These are phyloP conservation scores for Francoa sonchifolia DNA, from an alignment of 441 rosid genomes.

Conservation along the genomic window DNA sequence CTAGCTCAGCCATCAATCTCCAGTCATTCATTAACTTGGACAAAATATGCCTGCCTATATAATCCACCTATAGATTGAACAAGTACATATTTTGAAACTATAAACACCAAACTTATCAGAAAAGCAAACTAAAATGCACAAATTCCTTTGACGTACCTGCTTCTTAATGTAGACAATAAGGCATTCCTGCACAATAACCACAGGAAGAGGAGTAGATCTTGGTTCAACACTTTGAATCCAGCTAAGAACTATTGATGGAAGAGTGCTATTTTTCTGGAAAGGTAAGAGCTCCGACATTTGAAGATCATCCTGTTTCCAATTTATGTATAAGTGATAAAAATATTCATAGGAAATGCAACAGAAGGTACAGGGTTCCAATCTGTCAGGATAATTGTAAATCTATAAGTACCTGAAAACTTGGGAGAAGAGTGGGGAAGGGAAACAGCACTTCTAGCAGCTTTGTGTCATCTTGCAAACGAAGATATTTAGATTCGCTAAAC, in stretches of 20 bases:
- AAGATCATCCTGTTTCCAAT: slow-evolving; percentile 40
- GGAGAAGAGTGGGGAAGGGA: slow-evolving; percentile 89
- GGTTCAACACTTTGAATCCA: slow-evolving; percentile 64
- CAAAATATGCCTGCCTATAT: slow-evolving; percentile 59
- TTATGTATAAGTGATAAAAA: slow-evolving; percentile 13
- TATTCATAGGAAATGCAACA: slow-evolving; percentile 6
- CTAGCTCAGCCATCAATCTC: slow-evolving; percentile 92
- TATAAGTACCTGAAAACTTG: slow-evolving; percentile 52
- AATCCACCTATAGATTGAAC: slow-evolving; percentile 50
- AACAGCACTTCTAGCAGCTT: slow-evolving; percentile 54
- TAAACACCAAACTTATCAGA: not conserved
- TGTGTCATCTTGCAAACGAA: slow-evolving; percentile 40
- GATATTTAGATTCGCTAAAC: slow-evolving; percentile 44
- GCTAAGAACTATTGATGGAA: slow-evolving; percentile 57
- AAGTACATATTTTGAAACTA: slow-evolving; percentile 1
- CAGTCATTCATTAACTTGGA: slow-evolving; percentile 85
- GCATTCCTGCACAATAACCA: slow-evolving; percentile 79
- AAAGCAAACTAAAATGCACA: slow-evolving; percentile 9
- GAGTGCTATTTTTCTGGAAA: slow-evolving; percentile 82
- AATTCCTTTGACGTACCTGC: slow-evolving; percentile 43
- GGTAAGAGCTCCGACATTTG: slow-evolving; percentile 63
- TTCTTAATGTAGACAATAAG: slow-evolving; percentile 51
- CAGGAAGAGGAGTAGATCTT: slow-evolving; percentile 53
- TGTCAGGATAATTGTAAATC: slow-evolving; percentile 11
- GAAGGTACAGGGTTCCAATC: slow-evolving; percentile 8